Conservation (phyloP, 768 basidiomycete species). For the Pisolithus marmoratus region DNA sequence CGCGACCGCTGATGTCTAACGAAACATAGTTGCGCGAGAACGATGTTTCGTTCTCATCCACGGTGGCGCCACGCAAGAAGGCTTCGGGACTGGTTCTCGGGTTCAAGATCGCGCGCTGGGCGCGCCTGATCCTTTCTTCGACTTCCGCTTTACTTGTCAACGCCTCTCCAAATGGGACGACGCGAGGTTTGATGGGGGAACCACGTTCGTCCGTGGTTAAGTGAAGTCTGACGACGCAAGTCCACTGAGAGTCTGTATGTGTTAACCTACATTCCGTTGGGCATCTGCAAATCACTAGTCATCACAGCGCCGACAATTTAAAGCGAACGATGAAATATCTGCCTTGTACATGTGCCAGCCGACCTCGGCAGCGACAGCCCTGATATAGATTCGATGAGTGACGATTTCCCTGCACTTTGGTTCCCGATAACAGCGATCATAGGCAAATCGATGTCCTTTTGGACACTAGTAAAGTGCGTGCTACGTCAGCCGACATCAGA, state of each 20-base stretch:
- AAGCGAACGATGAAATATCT: neutral
- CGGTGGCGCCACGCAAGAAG: conserved; percentile 13
- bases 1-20: conserved; percentile 34
- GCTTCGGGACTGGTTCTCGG: conserved; percentile 28
- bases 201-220: conserved; percentile 32
- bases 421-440: conserved; percentile 48
- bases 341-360: neutral
- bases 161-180: conserved; percentile 36
- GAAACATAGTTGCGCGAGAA: conserved; percentile 41
- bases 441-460: conserved; percentile 44
- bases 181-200: conserved; percentile 13
- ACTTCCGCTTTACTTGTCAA: conserved; percentile 39
- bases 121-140: conserved; percentile 50
- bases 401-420: conserved; percentile 46
- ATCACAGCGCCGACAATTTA: conserved; percentile 1
- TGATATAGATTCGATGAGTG: conserved; percentile 46
- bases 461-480: conserved; percentile 23
- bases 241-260: conserved; percentile 21
- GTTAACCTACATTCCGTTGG: conserved; percentile 34
- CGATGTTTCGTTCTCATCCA: conserved; percentile 9
- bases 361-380: conserved; percentile 26
- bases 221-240: conserved; percentile 39
- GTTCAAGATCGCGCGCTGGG: conserved; percentile 53
- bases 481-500: neutral
- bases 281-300: conserved; percentile 14